phyloP scores from a whole-genome alignment of 768 basidiomycete genomes.

The Udeniomyces megalosporus region DNA sequence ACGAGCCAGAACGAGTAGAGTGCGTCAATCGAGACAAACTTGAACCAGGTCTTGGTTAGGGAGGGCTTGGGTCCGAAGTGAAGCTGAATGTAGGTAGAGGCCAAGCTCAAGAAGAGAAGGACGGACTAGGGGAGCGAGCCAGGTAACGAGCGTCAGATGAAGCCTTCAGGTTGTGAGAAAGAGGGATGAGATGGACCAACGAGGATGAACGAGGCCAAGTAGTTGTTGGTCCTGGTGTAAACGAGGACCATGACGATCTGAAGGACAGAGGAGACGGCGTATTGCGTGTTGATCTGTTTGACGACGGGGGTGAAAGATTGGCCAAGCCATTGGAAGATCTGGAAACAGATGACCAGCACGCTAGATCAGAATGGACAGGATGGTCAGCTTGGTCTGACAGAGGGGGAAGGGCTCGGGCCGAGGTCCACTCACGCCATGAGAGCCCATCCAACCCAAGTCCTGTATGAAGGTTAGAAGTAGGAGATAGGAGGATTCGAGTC shows the following conservation, averaged over 20 bases:
- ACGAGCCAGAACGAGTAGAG: conserved; percentile 1
- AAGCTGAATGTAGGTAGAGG: background rate
- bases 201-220: background rate
- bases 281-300: background rate
- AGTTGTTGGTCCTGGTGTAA: background rate
- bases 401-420: too few relatives aligned
- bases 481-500: too few relatives aligned
- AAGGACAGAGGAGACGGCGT: background rate
- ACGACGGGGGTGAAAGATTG: background rate
- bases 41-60: background rate
- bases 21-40: background rate
- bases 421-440: too few relatives aligned
- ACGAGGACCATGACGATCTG: background rate
- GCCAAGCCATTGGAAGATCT: background rate
- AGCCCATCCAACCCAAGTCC: too few relatives aligned
- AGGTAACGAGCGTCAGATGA: too few relatives aligned
- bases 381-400: too few relatives aligned
- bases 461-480: too few relatives aligned
- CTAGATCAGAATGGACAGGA: background rate
- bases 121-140: too few relatives aligned
- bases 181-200: too few relatives aligned
- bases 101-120: background rate
- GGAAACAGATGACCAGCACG: background rate
- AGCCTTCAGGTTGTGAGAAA: too few relatives aligned
- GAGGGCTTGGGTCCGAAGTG: background rate